Evolutionary conservation across 148 eudicot species (phyloP).

Genomic region (Suaeda aralocaspica): DNA sequence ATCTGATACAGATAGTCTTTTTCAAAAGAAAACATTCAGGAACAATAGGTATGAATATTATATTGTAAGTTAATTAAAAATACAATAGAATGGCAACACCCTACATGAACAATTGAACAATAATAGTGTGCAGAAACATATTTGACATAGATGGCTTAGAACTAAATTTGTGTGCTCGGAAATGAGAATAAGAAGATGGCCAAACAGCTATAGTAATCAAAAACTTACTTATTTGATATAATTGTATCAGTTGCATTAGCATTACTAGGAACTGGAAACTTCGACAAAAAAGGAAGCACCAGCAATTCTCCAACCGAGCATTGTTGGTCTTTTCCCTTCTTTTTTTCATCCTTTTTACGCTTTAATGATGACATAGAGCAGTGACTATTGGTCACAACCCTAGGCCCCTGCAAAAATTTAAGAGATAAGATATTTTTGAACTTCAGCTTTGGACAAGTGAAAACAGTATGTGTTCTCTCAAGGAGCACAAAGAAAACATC

Average conservation of each 20-base stretch:
- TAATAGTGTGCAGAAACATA: background rate
- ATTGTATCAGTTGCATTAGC: constrained; percentile 33
- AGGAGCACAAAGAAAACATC: background rate
- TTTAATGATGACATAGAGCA: constrained; percentile 43
- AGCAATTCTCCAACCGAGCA: constrained; percentile 67
- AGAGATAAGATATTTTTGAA: background rate
- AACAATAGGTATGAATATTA: background rate
- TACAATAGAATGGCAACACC: no score
- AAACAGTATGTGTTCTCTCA: background rate
- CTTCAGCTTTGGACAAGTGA: constrained; percentile 5
- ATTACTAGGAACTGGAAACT: constrained; percentile 59
- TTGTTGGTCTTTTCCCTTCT: constrained; percentile 44
- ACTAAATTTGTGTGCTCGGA: no score
- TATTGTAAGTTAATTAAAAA: background rate
- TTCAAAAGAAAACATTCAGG: background rate
- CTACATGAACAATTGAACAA: background rate
- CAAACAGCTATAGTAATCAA: background rate
- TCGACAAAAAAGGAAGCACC: constrained; percentile 74
- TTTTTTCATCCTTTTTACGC: constrained; percentile 76
- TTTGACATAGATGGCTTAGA: background rate
- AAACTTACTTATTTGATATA: constrained; percentile 52
- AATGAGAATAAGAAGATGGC: background rate
- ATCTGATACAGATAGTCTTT: background rate
- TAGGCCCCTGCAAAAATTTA: constrained; percentile 65
- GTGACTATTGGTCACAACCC: constrained; percentile 33